Conservation (phyloP, 202 grass and related monocot genomes). For the Zoysia matrella region DNA sequence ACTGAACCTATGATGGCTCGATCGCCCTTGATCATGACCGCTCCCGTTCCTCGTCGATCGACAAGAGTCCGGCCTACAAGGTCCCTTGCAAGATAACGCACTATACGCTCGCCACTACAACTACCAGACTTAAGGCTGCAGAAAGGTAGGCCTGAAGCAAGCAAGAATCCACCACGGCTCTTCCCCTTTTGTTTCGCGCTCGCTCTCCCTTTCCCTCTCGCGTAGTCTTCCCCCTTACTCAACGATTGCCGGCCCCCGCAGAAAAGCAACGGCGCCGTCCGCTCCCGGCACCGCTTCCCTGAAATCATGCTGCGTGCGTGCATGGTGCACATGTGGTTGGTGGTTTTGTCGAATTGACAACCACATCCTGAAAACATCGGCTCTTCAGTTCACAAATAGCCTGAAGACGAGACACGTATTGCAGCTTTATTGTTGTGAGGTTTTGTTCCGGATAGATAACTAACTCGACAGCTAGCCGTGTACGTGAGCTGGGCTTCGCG, state of each 20-base stretch:
- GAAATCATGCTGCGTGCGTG: conserved; percentile 16
- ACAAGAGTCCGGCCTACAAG: conserved; percentile 5
- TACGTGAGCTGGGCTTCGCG: conserved; percentile 19
- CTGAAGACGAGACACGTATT: neutral
- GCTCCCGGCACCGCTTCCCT: conserved; percentile 13
- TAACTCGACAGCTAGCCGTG: conserved; percentile 11
- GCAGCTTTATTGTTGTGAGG: neutral
- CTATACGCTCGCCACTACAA: conserved; percentile 80
- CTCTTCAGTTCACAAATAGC: neutral
- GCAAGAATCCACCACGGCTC: conserved; percentile 56
- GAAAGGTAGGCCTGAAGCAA: conserved; percentile 87
- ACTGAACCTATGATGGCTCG: neutral
- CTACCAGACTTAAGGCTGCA: conserved; percentile 87
- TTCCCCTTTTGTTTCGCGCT: conserved; percentile 58
- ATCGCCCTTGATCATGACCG: conserved; percentile 49
- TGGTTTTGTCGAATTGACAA: neutral
- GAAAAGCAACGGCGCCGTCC: conserved; percentile 46
- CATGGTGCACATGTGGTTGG: conserved; percentile 52
- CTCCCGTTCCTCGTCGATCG: conserved; percentile 1
- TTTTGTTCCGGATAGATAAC: conserved; percentile 28
- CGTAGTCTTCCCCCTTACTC: conserved; percentile 65
- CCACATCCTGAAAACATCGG: neutral
- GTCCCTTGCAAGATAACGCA: conserved; percentile 60
- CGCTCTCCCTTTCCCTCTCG: neutral
- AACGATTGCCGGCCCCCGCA: conserved; percentile 24